Conservation (phyloP, 73 alveolate species). For the Paramecium sonneborni region DNA sequence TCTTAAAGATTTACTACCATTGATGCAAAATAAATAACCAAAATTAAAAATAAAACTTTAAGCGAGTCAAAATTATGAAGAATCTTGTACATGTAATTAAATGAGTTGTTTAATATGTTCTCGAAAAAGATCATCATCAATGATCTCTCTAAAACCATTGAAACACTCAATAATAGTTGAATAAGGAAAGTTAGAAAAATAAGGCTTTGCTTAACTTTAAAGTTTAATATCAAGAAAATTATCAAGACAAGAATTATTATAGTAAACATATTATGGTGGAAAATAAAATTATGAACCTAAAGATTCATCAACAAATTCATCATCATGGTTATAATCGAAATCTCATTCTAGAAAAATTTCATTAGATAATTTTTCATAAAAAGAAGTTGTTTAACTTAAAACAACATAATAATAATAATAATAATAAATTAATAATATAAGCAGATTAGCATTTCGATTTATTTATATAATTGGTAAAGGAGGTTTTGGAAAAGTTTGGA, state of each 20-base stretch:
- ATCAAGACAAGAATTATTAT: background rate
- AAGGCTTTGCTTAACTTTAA: background rate
- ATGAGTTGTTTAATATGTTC: conserved; percentile 11
- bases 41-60: background rate
- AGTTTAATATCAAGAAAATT: background rate
- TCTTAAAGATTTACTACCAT: background rate
- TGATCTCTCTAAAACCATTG: background rate
- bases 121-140: conserved; percentile 28
- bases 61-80: background rate
- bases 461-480: conserved; percentile 31
- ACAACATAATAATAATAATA: background rate
- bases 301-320: background rate
- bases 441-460: background rate
- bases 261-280: conserved; percentile 1
- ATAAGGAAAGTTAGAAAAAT: background rate
- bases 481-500: conserved; percentile 41
- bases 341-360: conserved; percentile 19
- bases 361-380: background rate
- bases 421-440: background rate
- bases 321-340: background rate
- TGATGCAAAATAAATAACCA: background rate
- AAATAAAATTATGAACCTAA: conserved; percentile 20
- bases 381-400: background rate
- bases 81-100: background rate
- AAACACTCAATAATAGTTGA: background rate